Percentiles rank a stretch among this genome's conserved stretches.
Evolutionary conservation across 2,329 filamentous ascomycete genomes (phyloP).

Genomic region (Paramyrothecium sp.): DNA sequence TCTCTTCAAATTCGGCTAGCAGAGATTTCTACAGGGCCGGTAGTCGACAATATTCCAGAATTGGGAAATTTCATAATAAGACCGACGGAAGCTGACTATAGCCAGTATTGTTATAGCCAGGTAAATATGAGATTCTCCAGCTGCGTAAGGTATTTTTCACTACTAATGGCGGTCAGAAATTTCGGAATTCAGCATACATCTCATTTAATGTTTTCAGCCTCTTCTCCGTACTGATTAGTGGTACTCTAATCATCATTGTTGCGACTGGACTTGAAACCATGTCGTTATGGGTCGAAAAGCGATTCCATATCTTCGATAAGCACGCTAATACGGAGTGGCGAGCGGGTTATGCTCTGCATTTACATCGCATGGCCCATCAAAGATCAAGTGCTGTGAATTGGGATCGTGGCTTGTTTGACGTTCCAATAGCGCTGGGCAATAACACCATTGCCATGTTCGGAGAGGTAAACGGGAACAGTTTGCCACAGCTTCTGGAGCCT

Average conservation of each 20-base stretch:
- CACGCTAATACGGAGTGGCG: neutral
- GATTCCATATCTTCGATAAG: too few species aligned
- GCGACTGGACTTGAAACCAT: neutral
- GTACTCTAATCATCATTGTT: neutral
- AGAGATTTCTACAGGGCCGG: neutral
- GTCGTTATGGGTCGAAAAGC: neutral
- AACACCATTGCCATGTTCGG: too few species aligned
- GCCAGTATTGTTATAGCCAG: too few species aligned
- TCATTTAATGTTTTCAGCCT: neutral
- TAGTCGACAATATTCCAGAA: neutral
- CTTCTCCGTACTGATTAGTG: neutral
- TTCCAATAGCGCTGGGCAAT: too few species aligned
- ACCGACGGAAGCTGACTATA: too few species aligned
- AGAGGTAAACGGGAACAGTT: too few species aligned
- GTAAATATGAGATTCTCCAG: neutral
- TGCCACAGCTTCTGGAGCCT: too few species aligned
- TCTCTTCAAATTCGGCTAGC: neutral
- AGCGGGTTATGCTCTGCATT: neutral
- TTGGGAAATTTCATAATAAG: neutral
- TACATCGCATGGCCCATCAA: neutral
- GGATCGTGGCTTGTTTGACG: too few species aligned
- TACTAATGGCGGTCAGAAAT: neutral
- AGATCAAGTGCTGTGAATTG: too few species aligned
- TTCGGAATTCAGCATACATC: neutral
- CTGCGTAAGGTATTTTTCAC: neutral